Evolutionary conservation across 768 basidiomycete species (phyloP).

Genomic region (Amanita phalloides): DNA sequence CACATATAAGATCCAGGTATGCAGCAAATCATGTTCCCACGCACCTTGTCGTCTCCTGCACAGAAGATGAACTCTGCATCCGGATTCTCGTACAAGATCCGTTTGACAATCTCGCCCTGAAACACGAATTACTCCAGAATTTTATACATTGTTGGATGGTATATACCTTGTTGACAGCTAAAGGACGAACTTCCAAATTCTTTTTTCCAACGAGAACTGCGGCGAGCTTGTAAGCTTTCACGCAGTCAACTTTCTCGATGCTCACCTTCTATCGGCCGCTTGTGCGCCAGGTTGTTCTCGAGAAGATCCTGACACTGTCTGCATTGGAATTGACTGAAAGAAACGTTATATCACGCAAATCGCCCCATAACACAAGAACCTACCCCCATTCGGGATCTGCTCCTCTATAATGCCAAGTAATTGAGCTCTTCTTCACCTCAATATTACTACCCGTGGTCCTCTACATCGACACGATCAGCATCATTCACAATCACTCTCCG

Average conservation of each 20-base stretch:
- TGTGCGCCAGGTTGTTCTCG: slow-evolving; percentile 88
- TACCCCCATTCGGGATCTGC: slow-evolving; percentile 95
- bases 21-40: neutral
- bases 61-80: slow-evolving; percentile 96
- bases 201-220: slow-evolving; percentile 93
- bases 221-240: slow-evolving; percentile 1
- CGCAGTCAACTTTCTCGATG: neutral
- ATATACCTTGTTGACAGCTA: slow-evolving; percentile 79
- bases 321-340: slow-evolving; percentile 74
- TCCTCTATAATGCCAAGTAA: slow-evolving; percentile 96
- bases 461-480: slow-evolving; percentile 18
- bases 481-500: neutral
- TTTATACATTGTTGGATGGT: neutral
- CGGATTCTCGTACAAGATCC: slow-evolving; percentile 85
- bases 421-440: slow-evolving; percentile 93
- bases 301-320: slow-evolving; percentile 93
- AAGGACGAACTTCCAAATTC: slow-evolving; percentile 93
- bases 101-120: slow-evolving; percentile 90
- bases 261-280: slow-evolving; percentile 88
- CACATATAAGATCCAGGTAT: neutral
- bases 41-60: slow-evolving; percentile 94
- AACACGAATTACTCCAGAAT: neutral
- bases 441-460: slow-evolving; percentile 94
- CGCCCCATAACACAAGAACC: slow-evolving; percentile 18
- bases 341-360: slow-evolving; percentile 1